These are phyloP conservation scores for Alliaria petiolata DNA, from an alignment of 345 rosid species.

Conservation along the genomic window DNA sequence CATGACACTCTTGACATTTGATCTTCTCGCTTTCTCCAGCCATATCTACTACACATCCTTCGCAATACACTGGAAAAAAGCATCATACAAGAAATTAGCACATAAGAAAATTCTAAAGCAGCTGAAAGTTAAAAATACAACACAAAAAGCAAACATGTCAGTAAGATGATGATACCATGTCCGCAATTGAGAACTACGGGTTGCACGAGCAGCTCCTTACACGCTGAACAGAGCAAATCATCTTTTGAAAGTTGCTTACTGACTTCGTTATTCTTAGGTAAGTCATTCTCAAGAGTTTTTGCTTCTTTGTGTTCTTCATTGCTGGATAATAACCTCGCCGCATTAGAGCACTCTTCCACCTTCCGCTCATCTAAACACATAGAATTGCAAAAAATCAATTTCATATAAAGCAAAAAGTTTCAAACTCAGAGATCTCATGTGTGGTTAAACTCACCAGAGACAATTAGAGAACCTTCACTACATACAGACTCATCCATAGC, in stretches of 20 bases:
- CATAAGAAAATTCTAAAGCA: background rate
- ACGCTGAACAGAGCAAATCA: constrained; percentile 62
- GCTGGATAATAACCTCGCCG: constrained; percentile 13
- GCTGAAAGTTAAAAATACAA: background rate
- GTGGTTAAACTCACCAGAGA: constrained; percentile 21
- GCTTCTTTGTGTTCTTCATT: constrained; percentile 10
- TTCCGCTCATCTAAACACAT: constrained; percentile 1
- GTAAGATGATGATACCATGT: constrained; percentile 54
- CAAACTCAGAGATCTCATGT: constrained; percentile 4
- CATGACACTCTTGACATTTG: constrained; percentile 60
- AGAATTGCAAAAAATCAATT: background rate
- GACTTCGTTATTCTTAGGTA: background rate
- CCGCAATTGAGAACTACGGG: constrained; percentile 82
- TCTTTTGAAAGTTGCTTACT: constrained; percentile 37
- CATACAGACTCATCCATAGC: constrained; percentile 22
- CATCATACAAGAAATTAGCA: background rate
- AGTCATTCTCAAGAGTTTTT: constrained; percentile 11
- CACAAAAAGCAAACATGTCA: background rate
- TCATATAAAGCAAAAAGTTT: background rate
- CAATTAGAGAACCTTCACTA: constrained; percentile 6
- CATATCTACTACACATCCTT: constrained; percentile 48
- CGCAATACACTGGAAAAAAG: constrained; percentile 58
- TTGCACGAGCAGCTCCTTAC: constrained; percentile 58
- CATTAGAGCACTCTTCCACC: constrained; percentile 21
- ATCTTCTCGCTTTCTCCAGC: constrained; percentile 38